Conservation (phyloP, 306 rosid genomes). For the Begonia fuchsioides region DNA sequence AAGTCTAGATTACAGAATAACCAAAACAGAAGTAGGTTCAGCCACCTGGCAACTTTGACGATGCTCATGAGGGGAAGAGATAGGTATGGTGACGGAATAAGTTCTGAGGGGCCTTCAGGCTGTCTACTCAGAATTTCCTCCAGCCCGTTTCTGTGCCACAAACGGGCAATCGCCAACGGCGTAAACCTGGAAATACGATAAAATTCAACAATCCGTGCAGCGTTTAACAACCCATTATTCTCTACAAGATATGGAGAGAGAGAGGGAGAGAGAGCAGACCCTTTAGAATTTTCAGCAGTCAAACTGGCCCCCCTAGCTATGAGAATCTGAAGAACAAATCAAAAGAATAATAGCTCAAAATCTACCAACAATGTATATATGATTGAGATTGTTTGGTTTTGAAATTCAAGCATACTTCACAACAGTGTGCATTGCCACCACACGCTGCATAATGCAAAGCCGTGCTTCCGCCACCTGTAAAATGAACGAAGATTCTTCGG, state of each 20-base stretch:
- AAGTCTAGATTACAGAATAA: too few relatives aligned
- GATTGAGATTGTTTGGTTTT: background rate
- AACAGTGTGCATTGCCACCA: conserved; percentile 93
- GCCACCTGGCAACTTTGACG: conserved; percentile 68
- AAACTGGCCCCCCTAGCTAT: conserved; percentile 71
- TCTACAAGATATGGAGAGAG: too few relatives aligned
- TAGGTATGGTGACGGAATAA: conserved; percentile 55
- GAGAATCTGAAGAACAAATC: conserved; percentile 48
- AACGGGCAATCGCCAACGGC: conserved; percentile 81
- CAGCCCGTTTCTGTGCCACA: conserved; percentile 74
- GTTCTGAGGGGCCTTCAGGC: conserved; percentile 30
- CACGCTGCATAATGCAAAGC: conserved; percentile 96
- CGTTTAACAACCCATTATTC: too few relatives aligned
- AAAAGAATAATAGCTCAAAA: conserved; percentile 3
- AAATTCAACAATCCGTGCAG: background rate
- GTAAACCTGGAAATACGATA: conserved; percentile 7
- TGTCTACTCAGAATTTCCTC: conserved; percentile 58
- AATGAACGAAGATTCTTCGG: too few relatives aligned
- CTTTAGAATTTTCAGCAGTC: conserved; percentile 62
- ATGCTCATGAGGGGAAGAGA: conserved; percentile 95
- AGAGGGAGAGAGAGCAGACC: conserved; percentile 21
- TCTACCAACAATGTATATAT: conserved; percentile 11
- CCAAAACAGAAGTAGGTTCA: background rate
- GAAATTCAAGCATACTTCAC: conserved; percentile 43
- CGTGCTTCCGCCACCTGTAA: conserved; percentile 83